Evolutionary conservation across 331 rosid species (phyloP).

Genomic region (Phaseolus coccineus): DNA sequence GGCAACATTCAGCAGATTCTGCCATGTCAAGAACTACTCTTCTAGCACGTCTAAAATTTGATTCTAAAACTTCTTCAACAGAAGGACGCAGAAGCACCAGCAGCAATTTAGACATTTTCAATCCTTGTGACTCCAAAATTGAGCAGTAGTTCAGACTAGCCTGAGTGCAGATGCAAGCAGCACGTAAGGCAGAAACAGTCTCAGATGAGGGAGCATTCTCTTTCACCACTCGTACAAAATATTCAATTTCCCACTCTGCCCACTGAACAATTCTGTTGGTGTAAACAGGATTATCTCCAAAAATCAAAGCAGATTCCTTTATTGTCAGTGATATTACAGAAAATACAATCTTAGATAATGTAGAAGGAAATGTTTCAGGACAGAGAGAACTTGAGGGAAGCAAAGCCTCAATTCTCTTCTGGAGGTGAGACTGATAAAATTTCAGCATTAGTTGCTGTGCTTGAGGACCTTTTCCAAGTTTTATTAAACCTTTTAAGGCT

Average conservation of each 20-base stretch:
- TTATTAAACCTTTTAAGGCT: constrained; percentile 74
- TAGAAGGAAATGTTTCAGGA: constrained; percentile 82
- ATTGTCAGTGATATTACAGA: constrained; percentile 73
- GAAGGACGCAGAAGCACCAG: constrained; percentile 87
- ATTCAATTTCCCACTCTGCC: constrained; percentile 98
- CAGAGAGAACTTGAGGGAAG: constrained; percentile 87
- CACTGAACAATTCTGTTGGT: constrained; percentile 93
- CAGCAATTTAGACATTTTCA: constrained; percentile 84
- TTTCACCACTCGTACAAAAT: constrained; percentile 83
- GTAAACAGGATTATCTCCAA: constrained; percentile 93
- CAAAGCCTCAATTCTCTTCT: constrained; percentile 70
- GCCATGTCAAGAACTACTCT: constrained; percentile 77
- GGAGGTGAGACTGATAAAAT: constrained; percentile 72
- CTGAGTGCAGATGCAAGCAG: constrained; percentile 82
- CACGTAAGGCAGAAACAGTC: constrained; percentile 77
- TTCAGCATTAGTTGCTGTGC: constrained; percentile 80
- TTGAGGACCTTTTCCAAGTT: constrained; percentile 84
- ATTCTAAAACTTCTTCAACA: constrained; percentile 91
- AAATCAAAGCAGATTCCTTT: constrained; percentile 77
- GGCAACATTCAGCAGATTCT: constrained; percentile 67
- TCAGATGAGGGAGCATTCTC: constrained; percentile 88
- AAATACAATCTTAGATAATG: constrained; percentile 81
- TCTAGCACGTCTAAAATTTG: constrained; percentile 90
- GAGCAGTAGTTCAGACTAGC: constrained; percentile 87
- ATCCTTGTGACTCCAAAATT: constrained; percentile 80